These are phyloP conservation scores for Penicillium riverlandense DNA, from an alignment of 495 filamentous ascomycete species.

Conservation along the genomic window DNA sequence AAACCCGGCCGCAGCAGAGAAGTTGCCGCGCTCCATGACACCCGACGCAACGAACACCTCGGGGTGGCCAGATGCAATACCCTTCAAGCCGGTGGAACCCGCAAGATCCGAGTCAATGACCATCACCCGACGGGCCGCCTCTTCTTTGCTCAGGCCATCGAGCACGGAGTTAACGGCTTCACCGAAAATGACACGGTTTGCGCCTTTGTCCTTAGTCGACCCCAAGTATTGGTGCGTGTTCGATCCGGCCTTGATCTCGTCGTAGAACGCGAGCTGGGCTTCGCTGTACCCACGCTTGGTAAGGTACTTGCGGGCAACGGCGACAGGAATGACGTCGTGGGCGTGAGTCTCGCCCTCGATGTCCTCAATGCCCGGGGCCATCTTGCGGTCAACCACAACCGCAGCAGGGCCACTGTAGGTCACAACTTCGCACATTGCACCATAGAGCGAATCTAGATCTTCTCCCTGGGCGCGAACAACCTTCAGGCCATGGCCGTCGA, in stretches of 20 bases:
- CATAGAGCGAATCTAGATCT: conserved; percentile 27
- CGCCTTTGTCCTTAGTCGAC: conserved; percentile 26
- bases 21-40: conserved; percentile 37
- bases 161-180: conserved; percentile 32
- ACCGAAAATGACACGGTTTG: conserved; percentile 30
- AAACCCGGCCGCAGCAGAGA: conserved; percentile 33
- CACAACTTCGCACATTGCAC: conserved; percentile 23
- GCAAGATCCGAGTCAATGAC: conserved; percentile 36
- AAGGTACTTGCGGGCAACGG: conserved; percentile 33
- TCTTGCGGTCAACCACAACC: conserved; percentile 26
- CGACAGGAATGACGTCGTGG: conserved; percentile 33
- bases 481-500: conserved; percentile 27
- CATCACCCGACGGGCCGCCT: conserved; percentile 33
- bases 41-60: conserved; percentile 29
- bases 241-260: conserved; percentile 28
- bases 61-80: conserved; percentile 24
- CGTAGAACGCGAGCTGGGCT: conserved; percentile 30
- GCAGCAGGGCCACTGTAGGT: conserved; percentile 27
- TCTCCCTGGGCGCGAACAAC: conserved; percentile 29
- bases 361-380: conserved; percentile 29
- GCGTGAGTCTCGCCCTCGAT: conserved; percentile 28
- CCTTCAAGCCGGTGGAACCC: conserved; percentile 34
- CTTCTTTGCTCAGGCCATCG: conserved; percentile 29
- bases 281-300: conserved; percentile 29
- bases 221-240: conserved; percentile 30